These are phyloP conservation scores for Alternaria sp. DNA, from an alignment of 2,329 filamentous ascomycete genomes.

Conservation along the genomic window DNA sequence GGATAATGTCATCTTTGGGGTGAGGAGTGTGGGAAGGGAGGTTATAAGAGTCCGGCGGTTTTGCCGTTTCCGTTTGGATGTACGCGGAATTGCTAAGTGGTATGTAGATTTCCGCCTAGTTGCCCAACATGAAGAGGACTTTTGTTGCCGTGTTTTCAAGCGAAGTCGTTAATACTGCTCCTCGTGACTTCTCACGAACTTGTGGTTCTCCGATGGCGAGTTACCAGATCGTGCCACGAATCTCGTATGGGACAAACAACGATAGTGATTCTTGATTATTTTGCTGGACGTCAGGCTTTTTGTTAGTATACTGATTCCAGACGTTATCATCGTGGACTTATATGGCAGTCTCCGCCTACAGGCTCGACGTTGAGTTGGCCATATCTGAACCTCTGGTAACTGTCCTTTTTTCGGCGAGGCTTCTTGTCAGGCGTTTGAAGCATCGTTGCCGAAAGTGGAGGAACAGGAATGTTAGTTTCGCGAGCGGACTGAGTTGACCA, in stretches of 20 bases:
- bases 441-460: too few species aligned
- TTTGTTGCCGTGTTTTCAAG: too few species aligned
- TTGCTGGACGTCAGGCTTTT: neutral
- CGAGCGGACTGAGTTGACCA: neutral
- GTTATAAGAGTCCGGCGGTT: conserved; percentile 58
- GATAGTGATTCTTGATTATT: neutral
- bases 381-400: neutral
- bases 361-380: neutral
- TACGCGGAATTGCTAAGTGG: conserved; percentile 25
- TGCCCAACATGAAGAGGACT: neutral
- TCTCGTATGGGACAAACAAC: neutral
- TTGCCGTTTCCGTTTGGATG: conserved; percentile 50
- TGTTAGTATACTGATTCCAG: neutral
- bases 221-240: neutral
- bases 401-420: neutral
- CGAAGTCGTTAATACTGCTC: too few species aligned
- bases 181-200: too few species aligned
- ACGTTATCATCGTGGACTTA: neutral
- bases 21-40: conserved; percentile 59
- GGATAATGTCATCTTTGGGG: conserved; percentile 64
- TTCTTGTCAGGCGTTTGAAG: neutral
- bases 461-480: neutral
- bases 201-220: neutral
- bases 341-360: neutral
- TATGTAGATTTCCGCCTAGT: neutral